Evolutionary conservation across 257 asterid species (phyloP).

Genomic region (Plantago ovata): DNA sequence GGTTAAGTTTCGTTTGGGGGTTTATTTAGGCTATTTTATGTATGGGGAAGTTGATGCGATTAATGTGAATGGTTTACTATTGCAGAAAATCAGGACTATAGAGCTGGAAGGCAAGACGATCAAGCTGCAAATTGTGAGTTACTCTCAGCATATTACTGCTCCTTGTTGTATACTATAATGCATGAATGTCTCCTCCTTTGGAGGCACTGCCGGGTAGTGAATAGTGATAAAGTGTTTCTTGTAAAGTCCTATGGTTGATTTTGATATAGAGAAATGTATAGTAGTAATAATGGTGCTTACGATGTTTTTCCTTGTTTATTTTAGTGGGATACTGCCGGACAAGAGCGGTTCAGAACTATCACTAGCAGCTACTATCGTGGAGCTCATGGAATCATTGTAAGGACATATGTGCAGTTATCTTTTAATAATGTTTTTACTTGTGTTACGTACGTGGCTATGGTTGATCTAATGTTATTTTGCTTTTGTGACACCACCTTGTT

Average conservation of each 20-base stretch:
- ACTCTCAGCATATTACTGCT: conserved; percentile 5
- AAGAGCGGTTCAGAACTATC: conserved; percentile 95
- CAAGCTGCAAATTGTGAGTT: conserved; percentile 96
- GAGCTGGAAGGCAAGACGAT: conserved; percentile 94
- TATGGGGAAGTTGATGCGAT: conserved; percentile 9
- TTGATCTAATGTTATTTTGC: too few species aligned
- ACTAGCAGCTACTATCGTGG: conserved; percentile 99
- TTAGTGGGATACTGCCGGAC: conserved; percentile 99
- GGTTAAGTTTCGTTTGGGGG: neutral
- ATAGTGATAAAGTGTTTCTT: too few species aligned
- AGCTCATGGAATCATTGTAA: conserved; percentile 97
- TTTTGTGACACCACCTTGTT: neutral
- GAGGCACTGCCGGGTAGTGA: too few species aligned
- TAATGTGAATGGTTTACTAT: conserved; percentile 9
- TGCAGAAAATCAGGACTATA: conserved; percentile 94
- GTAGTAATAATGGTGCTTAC: too few species aligned
- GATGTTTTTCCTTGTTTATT: conserved; percentile 15
- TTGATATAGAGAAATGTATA: too few species aligned
- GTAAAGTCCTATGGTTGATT: too few species aligned
- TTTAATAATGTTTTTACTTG: neutral
- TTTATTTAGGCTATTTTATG: too few species aligned
- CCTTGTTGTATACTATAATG: too few species aligned
- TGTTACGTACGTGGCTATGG: neutral
- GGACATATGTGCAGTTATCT: conserved; percentile 22
- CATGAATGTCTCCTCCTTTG: too few species aligned